phyloP scores from a whole-genome alignment of 2,329 filamentous ascomycete genomes.

The Calonectria pauciramosa region DNA sequence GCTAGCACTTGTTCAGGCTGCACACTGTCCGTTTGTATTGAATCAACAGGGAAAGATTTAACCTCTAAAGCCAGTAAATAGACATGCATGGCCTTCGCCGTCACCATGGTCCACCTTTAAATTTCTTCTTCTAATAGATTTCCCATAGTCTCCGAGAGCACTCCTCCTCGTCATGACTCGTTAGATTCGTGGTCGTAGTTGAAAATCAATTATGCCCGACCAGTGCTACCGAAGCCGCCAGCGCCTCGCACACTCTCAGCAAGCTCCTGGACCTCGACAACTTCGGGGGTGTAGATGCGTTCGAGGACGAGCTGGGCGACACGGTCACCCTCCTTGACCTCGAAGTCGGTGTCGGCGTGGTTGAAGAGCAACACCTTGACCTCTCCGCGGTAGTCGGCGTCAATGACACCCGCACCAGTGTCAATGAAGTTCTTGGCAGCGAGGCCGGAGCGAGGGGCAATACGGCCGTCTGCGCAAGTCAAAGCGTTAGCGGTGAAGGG shows the following conservation, averaged over 20 bases:
- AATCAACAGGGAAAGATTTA: too few species aligned
- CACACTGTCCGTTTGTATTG: too few species aligned
- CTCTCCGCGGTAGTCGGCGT: conserved; percentile 95
- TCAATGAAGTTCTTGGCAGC: conserved; percentile 97
- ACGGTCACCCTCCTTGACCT: conserved; percentile 86
- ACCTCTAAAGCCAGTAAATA: too few species aligned
- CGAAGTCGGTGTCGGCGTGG: conserved; percentile 85
- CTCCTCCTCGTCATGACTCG: not conserved
- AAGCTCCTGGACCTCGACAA: conserved; percentile 89
- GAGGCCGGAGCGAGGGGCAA: conserved; percentile 91
- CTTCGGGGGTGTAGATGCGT: conserved; percentile 92
- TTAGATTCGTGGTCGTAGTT: conserved; percentile 24
- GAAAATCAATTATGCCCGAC: conserved; percentile 50
- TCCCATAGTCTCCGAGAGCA: not conserved
- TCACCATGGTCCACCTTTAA: too few species aligned
- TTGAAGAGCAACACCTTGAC: conserved; percentile 98
- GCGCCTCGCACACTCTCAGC: conserved; percentile 92
- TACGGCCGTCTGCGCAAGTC: conserved; percentile 77
- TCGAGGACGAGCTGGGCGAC: conserved; percentile 95
- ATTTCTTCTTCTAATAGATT: conserved; percentile 15
- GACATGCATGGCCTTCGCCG: too few species aligned
- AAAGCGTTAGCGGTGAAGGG: conserved; percentile 1
- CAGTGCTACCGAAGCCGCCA: conserved; percentile 93
- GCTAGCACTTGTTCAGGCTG: too few species aligned
- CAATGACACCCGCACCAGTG: conserved; percentile 95